These are phyloP conservation scores for Microbotryomycetes sp. DNA, from an alignment of 1,284 basidiomycete species.

Conservation along the genomic window DNA sequence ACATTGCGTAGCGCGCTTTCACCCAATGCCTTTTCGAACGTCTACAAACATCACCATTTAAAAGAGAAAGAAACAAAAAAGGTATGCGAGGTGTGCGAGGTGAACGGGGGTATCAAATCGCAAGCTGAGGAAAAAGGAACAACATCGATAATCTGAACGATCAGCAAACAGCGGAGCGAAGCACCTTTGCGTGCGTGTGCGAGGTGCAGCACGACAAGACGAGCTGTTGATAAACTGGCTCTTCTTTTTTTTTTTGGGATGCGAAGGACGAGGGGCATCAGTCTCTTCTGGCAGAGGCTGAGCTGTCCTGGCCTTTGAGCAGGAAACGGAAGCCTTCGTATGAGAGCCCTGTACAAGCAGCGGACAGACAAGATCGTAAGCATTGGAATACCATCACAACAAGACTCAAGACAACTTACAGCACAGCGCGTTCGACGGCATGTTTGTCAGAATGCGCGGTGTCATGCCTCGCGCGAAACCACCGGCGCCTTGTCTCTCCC, in stretches of 20 bases:
- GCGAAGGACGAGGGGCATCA: background rate
- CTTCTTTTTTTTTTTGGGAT: no score
- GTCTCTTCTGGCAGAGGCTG: background rate
- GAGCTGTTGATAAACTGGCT: background rate
- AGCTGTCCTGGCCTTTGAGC: constrained; percentile 17
- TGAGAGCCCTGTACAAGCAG: constrained; percentile 26
- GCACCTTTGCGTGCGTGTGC: background rate
- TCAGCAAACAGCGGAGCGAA: no score
- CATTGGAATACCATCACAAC: background rate
- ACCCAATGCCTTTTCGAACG: no score
- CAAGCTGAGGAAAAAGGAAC: background rate
- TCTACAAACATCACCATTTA: no score
- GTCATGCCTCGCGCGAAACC: constrained; percentile 84
- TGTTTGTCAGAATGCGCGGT: constrained; percentile 87
- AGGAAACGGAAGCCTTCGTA: constrained; percentile 38
- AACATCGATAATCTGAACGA: background rate
- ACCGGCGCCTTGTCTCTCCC: constrained; percentile 70
- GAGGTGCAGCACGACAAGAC: background rate
- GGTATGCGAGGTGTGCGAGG: background rate
- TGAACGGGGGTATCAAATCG: background rate
- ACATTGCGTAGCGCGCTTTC: no score
- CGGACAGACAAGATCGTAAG: background rate
- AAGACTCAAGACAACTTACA: constrained; percentile 48
- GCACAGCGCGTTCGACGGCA: constrained; percentile 95
- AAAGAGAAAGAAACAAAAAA: background rate